Base-by-base conservation (phyloP, 768 basidiomycete species). In the Xerocomellus dryophilus region DNA sequence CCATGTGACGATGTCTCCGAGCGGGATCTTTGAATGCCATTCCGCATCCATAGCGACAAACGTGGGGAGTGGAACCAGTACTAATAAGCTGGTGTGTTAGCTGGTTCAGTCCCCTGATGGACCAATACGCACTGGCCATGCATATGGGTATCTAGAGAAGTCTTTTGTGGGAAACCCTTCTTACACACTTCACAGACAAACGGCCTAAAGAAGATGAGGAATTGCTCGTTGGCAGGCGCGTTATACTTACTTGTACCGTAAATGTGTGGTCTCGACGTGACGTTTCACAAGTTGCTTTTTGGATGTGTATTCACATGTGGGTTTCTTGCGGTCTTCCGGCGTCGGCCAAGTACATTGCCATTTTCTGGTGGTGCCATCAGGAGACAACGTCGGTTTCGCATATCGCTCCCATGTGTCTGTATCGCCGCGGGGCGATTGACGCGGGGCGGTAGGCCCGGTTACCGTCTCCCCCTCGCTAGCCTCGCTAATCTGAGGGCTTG, bases 251-350 rank as follows among this genome's bases (percentile, higher is more conserved):
- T 81, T 83, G 60, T 81, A 74, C 47, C 78, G 75, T 43, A 88
- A 65, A 63, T 87, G 86, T 14, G 78, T 81, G 9, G 80, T 80
- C 66, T 83, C 77, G 43, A 88, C 75, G 65, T 88, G 86, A 25
- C 86, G 77, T 66, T 85, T 86, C 53, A 87, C 81, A 40, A 85
- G 74, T 64, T 86, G 85, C 66, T 82, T 85, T 63, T 83, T 82
- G 23, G 77, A 72, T 32, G 65, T 63, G 56, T 80, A 80, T 20
- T 70, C 65, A 57, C 80, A 81, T 42, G 60, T 62, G 34, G 62
- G 62, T 29, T 62, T 66, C 47, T 66, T 66, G 58, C 54, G 72
- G 50, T 65, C 70, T 52, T 61, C 63, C 43, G 68, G 65, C 14
- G 72, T 71, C 42, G 66, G 59, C 77, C 77, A 78, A 43, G 71